These are phyloP conservation scores for Aspergillus sp. DNA, from an alignment of 2,329 filamentous ascomycete genomes.

Conservation along the genomic window DNA sequence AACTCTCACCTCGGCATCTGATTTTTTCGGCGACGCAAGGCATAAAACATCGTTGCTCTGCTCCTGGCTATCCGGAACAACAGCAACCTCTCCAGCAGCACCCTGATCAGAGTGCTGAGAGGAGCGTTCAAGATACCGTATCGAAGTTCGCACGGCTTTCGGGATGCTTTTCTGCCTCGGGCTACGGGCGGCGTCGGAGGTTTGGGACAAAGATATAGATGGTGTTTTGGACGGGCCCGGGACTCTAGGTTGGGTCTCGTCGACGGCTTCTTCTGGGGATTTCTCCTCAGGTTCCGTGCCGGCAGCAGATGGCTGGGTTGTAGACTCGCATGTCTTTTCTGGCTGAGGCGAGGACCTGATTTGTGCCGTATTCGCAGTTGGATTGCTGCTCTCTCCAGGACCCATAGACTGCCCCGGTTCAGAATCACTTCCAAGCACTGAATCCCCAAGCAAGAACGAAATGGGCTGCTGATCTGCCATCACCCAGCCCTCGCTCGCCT, in stretches of 20 bases:
- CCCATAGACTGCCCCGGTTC: no score
- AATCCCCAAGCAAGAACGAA: slow-evolving; percentile 23
- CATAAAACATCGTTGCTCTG: neutral
- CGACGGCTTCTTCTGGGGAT: neutral
- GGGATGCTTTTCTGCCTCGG: neutral
- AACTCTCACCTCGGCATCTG: no score
- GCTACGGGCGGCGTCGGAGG: neutral
- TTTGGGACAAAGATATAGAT: neutral
- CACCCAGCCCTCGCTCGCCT: slow-evolving; percentile 29
- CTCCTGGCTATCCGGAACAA: slow-evolving; percentile 26
- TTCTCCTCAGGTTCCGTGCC: neutral
- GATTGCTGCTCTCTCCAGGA: no score
- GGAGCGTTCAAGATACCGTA: no score
- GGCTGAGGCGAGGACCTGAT: neutral
- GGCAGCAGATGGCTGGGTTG: neutral
- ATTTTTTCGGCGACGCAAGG: neutral
- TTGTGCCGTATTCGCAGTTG: no score
- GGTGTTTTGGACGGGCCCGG: neutral
- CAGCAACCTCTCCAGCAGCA: slow-evolving; percentile 11
- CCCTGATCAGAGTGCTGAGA: neutral
- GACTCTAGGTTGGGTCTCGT: neutral
- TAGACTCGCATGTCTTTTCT: neutral
- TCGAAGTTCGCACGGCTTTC: neutral
- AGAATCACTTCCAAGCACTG: no score
- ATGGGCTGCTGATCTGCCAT: slow-evolving; percentile 24